phyloP scores from a whole-genome alignment of 106 monocot genomes.

The Cymbidium sinense region DNA sequence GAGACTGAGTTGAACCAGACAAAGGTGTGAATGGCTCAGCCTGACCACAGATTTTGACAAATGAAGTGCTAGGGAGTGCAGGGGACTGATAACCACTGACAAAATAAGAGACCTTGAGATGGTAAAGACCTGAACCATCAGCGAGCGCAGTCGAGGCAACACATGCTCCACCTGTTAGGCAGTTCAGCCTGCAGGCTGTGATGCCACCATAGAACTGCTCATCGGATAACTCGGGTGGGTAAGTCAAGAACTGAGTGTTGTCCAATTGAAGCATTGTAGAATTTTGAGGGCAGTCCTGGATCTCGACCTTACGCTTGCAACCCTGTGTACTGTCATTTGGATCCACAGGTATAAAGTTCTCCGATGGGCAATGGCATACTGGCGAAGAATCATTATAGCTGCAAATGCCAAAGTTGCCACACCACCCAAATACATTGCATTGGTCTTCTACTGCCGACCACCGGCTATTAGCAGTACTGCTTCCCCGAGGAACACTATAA shows the following conservation, averaged over 20 bases:
- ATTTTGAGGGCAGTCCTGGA: slow-evolving; percentile 46
- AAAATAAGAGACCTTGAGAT: slow-evolving; percentile 46
- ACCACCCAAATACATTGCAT: slow-evolving; percentile 84
- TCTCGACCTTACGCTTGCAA: slow-evolving; percentile 34
- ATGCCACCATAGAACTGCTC: slow-evolving; percentile 65
- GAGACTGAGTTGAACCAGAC: background rate
- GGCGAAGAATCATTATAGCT: slow-evolving; percentile 61
- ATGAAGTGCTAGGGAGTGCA: slow-evolving; percentile 72
- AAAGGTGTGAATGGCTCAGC: slow-evolving; percentile 12
- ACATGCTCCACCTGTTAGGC: slow-evolving; percentile 53
- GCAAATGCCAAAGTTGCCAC: slow-evolving; percentile 79
- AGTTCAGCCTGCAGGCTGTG: slow-evolving; percentile 56
- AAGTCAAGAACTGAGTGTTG: slow-evolving; percentile 72
- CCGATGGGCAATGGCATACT: slow-evolving; percentile 65
- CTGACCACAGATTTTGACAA: slow-evolving; percentile 68
- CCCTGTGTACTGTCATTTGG: slow-evolving; percentile 35
- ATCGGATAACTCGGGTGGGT: slow-evolving; percentile 32
- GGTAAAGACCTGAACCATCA: slow-evolving; percentile 73
- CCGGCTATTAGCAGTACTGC: background rate
- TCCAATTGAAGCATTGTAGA: slow-evolving; percentile 61
- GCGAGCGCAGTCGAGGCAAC: slow-evolving; percentile 67
- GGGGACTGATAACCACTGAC: slow-evolving; percentile 61
- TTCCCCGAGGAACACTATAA: slow-evolving; percentile 31
- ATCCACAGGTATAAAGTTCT: slow-evolving; percentile 44
- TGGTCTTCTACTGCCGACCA: slow-evolving; percentile 84